Base-by-base conservation (phyloP, 2,329 filamentous ascomycete species). In the Beauveria asiatica region DNA sequence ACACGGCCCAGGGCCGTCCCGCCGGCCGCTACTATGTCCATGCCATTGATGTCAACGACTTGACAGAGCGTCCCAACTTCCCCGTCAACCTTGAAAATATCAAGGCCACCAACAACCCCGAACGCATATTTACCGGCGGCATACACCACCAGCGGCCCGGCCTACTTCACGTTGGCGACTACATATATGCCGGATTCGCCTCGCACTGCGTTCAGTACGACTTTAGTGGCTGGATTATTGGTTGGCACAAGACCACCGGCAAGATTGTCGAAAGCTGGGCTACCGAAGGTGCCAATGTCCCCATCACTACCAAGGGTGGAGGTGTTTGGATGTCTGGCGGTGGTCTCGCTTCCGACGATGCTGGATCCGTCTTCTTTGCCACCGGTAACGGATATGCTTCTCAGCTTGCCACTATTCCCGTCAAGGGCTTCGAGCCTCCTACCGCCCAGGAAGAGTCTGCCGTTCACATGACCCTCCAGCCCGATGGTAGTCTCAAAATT, bases 161-260 rank as follows among this genome's bases (percentile, higher is more conserved):
- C 3, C 67, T 84, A 13, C 70, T 77, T 1, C 70, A 78, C 25
- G 68, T 77, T 0, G 78, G 78, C 2, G 72, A 76, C 55, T 75
- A 73, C 48, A 70, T 84, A 6, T 82, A 82, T 58, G 78, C 75
- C 0, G 80, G 74, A 0, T 83, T 83, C 62, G 81, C 79, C 0
- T 81, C 79, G 10, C 78, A 83, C 62, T 84, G 81, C 54, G 81
- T 82, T 25, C 73, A 78, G 59, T 83, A 78, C 67, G 81, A 83
- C 65, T 82, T 82, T 62, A 82, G 80, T 1, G 79, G 80, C 25
- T 78, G 76, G 71, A 70, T 83, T 45, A 72, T 83, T 45, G 78
- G 78, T 3, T 75, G 78, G 65, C 73, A 80, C 67, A 76, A 78
- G 61, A 73, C 71, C 0, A 72, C 68, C 0, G 73, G 73, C 16